Evolutionary conservation across 2,329 filamentous ascomycete species (phyloP), one percentile per base, ranked within the genome.

Genomic region (Lecanicillium sp.): DNA sequence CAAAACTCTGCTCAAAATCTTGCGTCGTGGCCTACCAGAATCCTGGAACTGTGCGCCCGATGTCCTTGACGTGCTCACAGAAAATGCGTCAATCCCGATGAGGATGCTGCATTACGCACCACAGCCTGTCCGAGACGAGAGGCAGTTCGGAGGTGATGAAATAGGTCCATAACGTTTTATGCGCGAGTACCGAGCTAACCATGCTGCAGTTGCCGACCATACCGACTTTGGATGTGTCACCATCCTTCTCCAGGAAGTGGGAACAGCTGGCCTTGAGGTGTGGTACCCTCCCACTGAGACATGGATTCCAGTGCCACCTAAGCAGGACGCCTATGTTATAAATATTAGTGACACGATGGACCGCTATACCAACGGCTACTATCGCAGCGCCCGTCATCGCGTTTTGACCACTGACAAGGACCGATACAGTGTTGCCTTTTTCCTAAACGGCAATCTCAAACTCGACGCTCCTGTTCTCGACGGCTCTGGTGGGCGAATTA

Each of bases 341-440:
- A 64, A 65, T 34, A 53, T 59, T 17, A 60, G 60, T 4, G 59
- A 64, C 37, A 55, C 63, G 52, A 48, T 64, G 41, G 46, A 57
- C 46, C 51, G 49, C 17, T 59, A 49, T 44, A 54, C 53, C 1
- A 51, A 45, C 0, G 55, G 53, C 6, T 48, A 49, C 29, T 59
- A 58, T 37, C 48, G 46, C 30, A 55, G 52, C 43, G 54, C 50
- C 14, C 42, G 46, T 11, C 56, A 58, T 44, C 45, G 56, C 13
- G 55, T 58, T 18, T 44, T 57, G 28, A 57, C 49, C 34, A 49
- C 45, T 2, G 47, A 46, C 15, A 45, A 44, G 10, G 46, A n/a
- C n/a, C n/a, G n/a, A n/a, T n/a, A n/a, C n/a, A n/a, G n/a, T n/a
- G n/a, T n/a, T n/a, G n/a, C n/a, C n/a, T n/a, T n/a, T n/a, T n/a